These are phyloP conservation scores for Datura wrightii DNA, from an alignment of 257 asterid species.

Conservation along the genomic window DNA sequence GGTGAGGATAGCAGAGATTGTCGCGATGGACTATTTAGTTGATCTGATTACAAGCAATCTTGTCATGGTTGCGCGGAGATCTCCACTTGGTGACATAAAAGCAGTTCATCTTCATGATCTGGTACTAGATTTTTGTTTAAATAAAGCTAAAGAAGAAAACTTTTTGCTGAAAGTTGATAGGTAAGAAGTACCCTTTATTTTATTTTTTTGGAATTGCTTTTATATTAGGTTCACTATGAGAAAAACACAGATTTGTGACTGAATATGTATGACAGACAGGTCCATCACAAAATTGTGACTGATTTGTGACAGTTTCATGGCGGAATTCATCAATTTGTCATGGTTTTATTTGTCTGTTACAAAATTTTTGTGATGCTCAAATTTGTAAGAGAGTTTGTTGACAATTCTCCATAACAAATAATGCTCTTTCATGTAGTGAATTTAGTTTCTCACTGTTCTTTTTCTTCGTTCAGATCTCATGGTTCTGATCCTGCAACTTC, in stretches of 20 bases:
- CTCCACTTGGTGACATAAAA: constrained; percentile 30
- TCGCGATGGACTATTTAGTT: constrained; percentile 29
- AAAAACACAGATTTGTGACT: too few species aligned
- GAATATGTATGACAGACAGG: too few species aligned
- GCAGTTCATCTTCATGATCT: constrained; percentile 31
- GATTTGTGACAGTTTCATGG: too few species aligned
- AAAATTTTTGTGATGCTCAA: background rate
- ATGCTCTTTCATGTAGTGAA: background rate
- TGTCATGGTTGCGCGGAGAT: background rate
- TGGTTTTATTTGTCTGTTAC: background rate
- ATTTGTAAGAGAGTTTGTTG: background rate
- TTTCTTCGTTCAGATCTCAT: background rate
- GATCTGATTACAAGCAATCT: constrained; percentile 29
- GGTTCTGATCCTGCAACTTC: background rate
- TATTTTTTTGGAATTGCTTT: background rate
- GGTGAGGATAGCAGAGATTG: background rate
- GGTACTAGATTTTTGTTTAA: constrained; percentile 12
- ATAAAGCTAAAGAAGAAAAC: constrained; percentile 28
- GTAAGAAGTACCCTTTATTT: background rate
- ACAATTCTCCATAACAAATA: background rate
- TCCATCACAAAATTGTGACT: too few species aligned
- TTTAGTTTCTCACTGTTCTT: background rate
- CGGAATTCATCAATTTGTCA: background rate
- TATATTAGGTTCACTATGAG: background rate
- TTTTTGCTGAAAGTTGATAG: background rate